phyloP scores from a whole-genome alignment of 768 basidiomycete species.

The Agaricus subrufescens region DNA sequence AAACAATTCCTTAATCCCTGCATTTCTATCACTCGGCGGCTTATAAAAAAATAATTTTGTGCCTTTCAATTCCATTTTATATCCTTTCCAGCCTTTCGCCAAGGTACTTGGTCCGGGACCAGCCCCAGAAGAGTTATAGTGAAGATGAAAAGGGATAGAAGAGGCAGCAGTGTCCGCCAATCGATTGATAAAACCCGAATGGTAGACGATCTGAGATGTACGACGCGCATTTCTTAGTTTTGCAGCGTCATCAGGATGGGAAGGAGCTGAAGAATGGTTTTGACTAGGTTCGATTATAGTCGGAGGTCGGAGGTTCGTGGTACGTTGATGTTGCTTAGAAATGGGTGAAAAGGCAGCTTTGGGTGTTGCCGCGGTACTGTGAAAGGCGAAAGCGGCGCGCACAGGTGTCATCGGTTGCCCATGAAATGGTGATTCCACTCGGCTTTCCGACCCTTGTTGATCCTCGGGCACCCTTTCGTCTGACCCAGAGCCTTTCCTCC shows the following conservation, averaged over 20 bases:
- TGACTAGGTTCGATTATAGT: constrained; percentile 40
- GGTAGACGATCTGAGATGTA: constrained; percentile 74
- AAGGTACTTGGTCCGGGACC: constrained; percentile 20
- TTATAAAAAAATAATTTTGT: constrained; percentile 87
- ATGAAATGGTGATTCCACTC: not conserved
- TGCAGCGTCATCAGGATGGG: not conserved
- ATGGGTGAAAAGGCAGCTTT: not conserved
- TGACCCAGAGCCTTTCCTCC: constrained; percentile 45
- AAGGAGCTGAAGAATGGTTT: not conserved
- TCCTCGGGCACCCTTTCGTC: constrained; percentile 3
- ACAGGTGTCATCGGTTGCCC: constrained; percentile 8
- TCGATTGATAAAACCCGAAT: constrained; percentile 74
- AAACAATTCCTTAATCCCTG: constrained; percentile 70
- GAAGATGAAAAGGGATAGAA: constrained; percentile 16
- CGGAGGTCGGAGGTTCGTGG: constrained; percentile 39
- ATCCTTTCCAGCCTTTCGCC: constrained; percentile 81
- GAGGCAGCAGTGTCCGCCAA: constrained; percentile 45
- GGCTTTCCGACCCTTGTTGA: not conserved
- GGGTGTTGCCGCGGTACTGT: not conserved
- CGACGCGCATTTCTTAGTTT: constrained; percentile 39
- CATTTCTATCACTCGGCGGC: constrained; percentile 62
- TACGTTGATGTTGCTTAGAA: constrained; percentile 3
- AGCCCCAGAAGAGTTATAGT: constrained; percentile 15
- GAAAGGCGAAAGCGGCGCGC: constrained; percentile 5
- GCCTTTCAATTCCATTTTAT: constrained; percentile 79